Evolutionary conservation across 306 rosid species (phyloP), one percentile per base, ranked within the genome.

Genomic region (Prunus armeniaca): DNA sequence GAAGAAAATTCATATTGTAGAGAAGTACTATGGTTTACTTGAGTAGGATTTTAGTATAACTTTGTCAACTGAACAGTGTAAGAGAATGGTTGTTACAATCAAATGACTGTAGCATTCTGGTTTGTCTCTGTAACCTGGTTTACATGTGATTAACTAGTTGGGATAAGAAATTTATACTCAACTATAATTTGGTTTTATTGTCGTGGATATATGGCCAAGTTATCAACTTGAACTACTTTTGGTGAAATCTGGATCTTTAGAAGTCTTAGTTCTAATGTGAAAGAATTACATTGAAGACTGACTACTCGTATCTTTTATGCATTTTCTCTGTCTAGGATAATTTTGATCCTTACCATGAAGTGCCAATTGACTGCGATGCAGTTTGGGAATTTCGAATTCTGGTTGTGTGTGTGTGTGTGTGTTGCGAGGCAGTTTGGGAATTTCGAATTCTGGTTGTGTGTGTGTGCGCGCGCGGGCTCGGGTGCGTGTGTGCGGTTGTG

Each of bases 341-440:
- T 22, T 32, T 15, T 46, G 71, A 64, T 75, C 71, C 64, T 65
- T 75, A 8, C 20, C 27, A 51, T 52, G 79, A 67, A 54, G 73
- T 20, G 38, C 19, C 65, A 76, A 45, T 65, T 20, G 24, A 17
- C 28, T 12, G 18, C 32, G 54, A 38, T 19, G 25, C 5, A 38
- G 52, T 20, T 65, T 34, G 73, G 20, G 43, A 66, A 61, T 1
- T 18, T 25, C 8, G 27, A 45, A 34, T 25, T 73, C 27, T 25
- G 43, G n/a, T n/a, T 38, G 10, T 41, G 43, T 34, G 27, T 19
- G 49, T 9, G 4, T 50, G 56, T 69, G 28, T 27, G 28, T 27
- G 28, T 27, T 12, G 18, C 32, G 54, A 38, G 25, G 25, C 5
- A 38, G 52, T 20, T 65, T 34, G 73, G 20, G 43, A 66, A 61